Percentiles rank a stretch among this genome's conserved stretches.
These are phyloP conservation scores for Ascochyta fabae DNA, from an alignment of 2,329 filamentous ascomycete species.

Conservation along the genomic window DNA sequence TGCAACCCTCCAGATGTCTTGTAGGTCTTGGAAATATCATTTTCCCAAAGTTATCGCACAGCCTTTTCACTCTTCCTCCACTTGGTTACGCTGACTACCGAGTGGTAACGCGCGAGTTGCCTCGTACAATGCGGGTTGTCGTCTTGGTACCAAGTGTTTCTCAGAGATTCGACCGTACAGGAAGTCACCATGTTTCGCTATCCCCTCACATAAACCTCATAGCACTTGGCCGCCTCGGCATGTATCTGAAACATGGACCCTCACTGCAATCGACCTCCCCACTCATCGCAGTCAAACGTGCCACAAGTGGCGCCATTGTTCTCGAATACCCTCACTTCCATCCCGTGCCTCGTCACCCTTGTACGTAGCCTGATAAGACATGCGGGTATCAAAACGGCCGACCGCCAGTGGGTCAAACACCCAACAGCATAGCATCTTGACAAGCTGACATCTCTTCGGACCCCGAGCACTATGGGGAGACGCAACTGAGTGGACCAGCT, in stretches of 20 bases:
- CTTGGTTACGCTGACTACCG: background rate
- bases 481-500: conserved; percentile 4
- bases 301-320: background rate
- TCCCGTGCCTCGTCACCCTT: conserved; percentile 8
- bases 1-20: background rate
- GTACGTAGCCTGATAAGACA: background rate
- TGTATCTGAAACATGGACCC: background rate
- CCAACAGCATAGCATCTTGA: background rate
- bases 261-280: background rate
- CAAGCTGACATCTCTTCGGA: background rate
- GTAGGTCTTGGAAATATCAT: background rate
- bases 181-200: background rate
- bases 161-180: background rate
- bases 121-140: background rate
- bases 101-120: background rate
- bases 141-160: background rate
- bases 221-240: background rate
- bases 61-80: background rate
- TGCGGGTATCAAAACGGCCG: background rate
- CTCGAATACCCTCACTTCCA: background rate
- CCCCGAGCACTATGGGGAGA: conserved; percentile 6
- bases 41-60: background rate
- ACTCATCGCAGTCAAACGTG: background rate
- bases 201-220: background rate
- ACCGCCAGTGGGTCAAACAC: background rate